Conservation (phyloP, 2,329 filamentous ascomycete species). For the Nemania sp. region DNA sequence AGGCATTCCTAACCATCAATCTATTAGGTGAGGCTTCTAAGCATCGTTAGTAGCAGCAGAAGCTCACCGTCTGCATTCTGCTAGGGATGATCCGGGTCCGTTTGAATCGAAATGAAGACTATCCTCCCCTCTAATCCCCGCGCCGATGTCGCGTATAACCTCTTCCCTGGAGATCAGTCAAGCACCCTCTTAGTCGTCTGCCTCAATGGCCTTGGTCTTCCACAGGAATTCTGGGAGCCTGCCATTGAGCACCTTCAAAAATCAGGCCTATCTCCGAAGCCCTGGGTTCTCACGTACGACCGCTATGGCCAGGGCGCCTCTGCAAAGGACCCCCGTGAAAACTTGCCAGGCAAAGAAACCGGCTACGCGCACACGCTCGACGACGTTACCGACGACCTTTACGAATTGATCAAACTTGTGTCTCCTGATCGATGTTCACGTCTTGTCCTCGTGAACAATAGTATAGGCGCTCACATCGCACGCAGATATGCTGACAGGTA, state of each 20-base stretch:
- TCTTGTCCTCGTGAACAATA: slow-evolving; percentile 48
- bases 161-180: slow-evolving; percentile 42
- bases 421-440: slow-evolving; percentile 35
- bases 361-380: slow-evolving; percentile 37
- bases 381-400: slow-evolving; percentile 44
- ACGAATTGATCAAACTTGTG: slow-evolving; percentile 46
- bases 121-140: slow-evolving; percentile 49
- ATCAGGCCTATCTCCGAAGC: slow-evolving; percentile 33
- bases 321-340: slow-evolving; percentile 45
- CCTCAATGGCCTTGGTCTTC: slow-evolving; percentile 49
- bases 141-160: slow-evolving; percentile 49
- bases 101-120: no score
- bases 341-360: slow-evolving; percentile 40
- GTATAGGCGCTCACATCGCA: slow-evolving; percentile 49
- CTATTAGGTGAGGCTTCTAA: no score
- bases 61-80: neutral
- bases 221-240: slow-evolving; percentile 46
- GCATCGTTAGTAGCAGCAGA: no score
- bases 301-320: slow-evolving; percentile 44
- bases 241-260: slow-evolving; percentile 45
- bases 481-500: slow-evolving; percentile 50
- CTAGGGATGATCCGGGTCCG: slow-evolving; percentile 36
- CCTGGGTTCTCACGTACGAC: slow-evolving; percentile 52
- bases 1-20: no score
- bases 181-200: slow-evolving; percentile 48